Conservation (phyloP, 192 early-diverging fungal genomes). For the Spizellomyces punctatus region DNA sequence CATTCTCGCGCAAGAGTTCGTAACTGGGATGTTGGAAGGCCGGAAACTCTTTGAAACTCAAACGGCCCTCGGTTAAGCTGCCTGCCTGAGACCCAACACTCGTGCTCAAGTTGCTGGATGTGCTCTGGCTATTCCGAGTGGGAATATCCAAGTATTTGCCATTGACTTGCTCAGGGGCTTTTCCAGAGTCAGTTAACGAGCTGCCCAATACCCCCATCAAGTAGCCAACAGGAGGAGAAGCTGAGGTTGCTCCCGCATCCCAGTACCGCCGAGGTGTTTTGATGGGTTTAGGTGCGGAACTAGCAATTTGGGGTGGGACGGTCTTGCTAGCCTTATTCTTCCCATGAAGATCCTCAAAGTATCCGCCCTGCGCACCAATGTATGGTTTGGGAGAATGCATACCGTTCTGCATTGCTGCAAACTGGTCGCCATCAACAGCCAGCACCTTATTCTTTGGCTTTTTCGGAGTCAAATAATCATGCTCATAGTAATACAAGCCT, state of each 20-base stretch:
- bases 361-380: background rate
- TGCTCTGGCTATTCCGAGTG: too few species aligned
- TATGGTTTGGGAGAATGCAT: conserved; percentile 8
- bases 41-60: conserved; percentile 49
- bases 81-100: conserved; percentile 2
- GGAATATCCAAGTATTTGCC: conserved; percentile 7
- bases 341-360: background rate
- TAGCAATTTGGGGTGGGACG: background rate
- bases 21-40: conserved; percentile 83
- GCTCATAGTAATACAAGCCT: conserved; percentile 89
- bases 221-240: conserved; percentile 55
- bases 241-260: conserved; percentile 37
- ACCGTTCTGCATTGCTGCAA: conserved; percentile 14
- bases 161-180: background rate
- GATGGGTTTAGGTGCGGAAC: conserved; percentile 25
- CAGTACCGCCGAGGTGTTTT: conserved; percentile 37
- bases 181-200: background rate
- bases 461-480: conserved; percentile 24
- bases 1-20: conserved; percentile 92
- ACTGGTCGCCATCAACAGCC: conserved; percentile 19
- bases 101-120: too few species aligned
- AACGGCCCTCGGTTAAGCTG: background rate
- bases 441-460: conserved; percentile 27
- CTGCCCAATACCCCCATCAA: conserved; percentile 30
- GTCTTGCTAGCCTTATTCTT: background rate